phyloP scores from a whole-genome alignment of 495 filamentous ascomycete species.

The Xylona heveae region DNA sequence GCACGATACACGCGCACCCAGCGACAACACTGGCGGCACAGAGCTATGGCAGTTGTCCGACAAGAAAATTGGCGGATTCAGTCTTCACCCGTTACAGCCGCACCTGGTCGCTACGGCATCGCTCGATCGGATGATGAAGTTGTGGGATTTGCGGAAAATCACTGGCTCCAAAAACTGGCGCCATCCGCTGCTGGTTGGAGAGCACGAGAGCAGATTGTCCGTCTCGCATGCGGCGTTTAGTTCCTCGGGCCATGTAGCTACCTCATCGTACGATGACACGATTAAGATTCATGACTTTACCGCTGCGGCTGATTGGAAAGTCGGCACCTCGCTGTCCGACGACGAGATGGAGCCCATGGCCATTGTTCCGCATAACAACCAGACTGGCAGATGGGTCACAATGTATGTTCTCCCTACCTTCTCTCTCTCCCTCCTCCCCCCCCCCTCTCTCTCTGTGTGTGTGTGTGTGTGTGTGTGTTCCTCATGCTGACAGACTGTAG shows the following conservation, averaged over 20 bases:
- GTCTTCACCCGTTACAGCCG: constrained; percentile 49
- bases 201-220: constrained; percentile 62
- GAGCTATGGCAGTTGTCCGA: constrained; percentile 62
- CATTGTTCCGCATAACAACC: constrained; percentile 74
- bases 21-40: constrained; percentile 19
- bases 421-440: not conserved
- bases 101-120: constrained; percentile 82
- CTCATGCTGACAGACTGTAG: constrained; percentile 17
- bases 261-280: constrained; percentile 83
- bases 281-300: constrained; percentile 77
- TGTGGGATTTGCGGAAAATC: constrained; percentile 87
- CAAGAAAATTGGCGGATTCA: constrained; percentile 93
- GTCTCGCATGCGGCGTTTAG: constrained; percentile 87
- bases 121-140: constrained; percentile 67
- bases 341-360: constrained; percentile 45
- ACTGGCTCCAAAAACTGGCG: constrained; percentile 22
- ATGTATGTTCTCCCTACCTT: constrained; percentile 29
- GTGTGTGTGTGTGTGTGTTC: too few relatives aligned
- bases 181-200: constrained; percentile 46
- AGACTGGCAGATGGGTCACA: constrained; percentile 70
- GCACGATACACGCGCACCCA: constrained; percentile 46
- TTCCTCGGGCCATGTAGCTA: constrained; percentile 60
- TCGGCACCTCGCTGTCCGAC: constrained; percentile 33
- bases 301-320: constrained; percentile 38
- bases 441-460: not conserved